phyloP scores from a whole-genome alignment of 768 basidiomycete species.

The Trametes elegans region DNA sequence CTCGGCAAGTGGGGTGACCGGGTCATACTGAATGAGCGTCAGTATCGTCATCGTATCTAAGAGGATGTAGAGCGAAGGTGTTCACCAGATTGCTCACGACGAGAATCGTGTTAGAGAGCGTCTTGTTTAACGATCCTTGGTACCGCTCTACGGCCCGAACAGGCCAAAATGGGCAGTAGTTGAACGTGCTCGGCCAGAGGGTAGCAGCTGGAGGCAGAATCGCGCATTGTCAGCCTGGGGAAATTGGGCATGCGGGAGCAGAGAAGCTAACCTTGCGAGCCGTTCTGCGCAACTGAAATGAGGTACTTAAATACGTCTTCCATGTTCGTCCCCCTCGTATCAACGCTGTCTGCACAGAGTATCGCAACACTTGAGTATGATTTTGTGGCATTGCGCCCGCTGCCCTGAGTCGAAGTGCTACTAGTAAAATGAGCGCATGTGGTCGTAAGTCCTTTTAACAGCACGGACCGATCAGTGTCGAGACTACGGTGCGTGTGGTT shows the following conservation, averaged over 20 bases:
- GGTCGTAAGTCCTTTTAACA: neutral
- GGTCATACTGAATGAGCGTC: neutral
- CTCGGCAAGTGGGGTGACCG: conserved; percentile 1
- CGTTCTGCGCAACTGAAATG: neutral
- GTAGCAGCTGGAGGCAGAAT: neutral
- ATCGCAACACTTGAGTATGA: neutral
- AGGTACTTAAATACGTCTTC: conserved; percentile 4
- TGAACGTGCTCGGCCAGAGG: neutral
- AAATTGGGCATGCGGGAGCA: neutral
- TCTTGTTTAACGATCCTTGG: conserved; percentile 11
- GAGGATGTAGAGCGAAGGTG: neutral
- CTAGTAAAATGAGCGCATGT: neutral
- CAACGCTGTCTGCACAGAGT: conserved; percentile 10
- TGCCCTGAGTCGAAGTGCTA: neutral
- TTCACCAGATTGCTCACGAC: conserved; percentile 7
- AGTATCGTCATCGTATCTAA: too few relatives aligned
- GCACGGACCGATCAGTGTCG: neutral
- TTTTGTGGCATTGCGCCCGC: neutral
- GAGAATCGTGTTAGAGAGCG: conserved; percentile 4
- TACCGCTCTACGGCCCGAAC: conserved; percentile 12
- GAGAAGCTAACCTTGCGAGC: neutral
- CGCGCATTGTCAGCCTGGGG: too few relatives aligned
- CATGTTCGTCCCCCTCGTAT: conserved; percentile 1
- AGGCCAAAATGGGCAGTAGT: conserved; percentile 12
- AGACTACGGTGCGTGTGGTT: neutral